Conservation (phyloP, 495 filamentous ascomycete species). For the Astrocystis sublimbata region DNA sequence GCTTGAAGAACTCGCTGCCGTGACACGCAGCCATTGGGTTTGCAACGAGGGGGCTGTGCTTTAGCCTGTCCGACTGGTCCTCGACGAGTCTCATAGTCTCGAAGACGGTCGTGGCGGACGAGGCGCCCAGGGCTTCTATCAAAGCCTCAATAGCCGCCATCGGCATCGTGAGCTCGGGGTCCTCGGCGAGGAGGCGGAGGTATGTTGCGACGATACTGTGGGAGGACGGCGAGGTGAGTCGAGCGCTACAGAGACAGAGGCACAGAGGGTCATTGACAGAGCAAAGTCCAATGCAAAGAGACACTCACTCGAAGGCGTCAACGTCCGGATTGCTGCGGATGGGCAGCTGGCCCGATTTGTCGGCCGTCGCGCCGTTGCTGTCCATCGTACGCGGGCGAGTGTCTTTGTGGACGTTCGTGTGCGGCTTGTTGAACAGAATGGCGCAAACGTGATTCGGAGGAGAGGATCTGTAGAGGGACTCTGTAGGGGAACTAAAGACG, state of each 20-base stretch:
- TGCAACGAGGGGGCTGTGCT: constrained; percentile 58
- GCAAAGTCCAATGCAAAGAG: no score
- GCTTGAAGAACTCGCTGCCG: constrained; percentile 93
- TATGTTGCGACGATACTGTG: constrained; percentile 57
- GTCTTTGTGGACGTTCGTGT: neutral
- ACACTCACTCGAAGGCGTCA: constrained; percentile 35
- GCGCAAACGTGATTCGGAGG: no score
- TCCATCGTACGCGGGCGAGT: neutral
- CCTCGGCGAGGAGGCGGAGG: constrained; percentile 53
- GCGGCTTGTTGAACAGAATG: neutral
- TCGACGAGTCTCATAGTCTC: constrained; percentile 87
- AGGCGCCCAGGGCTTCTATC: constrained; percentile 76
- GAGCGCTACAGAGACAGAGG: neutral
- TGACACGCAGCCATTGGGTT: constrained; percentile 92
- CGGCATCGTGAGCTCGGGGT: constrained; percentile 89
- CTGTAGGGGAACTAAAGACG: neutral
- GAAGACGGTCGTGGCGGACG: constrained; percentile 79
- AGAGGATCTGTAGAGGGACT: neutral
- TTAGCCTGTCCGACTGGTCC: constrained; percentile 70
- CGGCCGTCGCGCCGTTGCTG: constrained; percentile 25
- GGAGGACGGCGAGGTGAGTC: constrained; percentile 1
- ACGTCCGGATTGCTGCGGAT: constrained; percentile 33
- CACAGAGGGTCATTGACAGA: neutral
- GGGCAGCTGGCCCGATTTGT: constrained; percentile 25
- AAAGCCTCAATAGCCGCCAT: constrained; percentile 94